phyloP scores from a whole-genome alignment of 441 rosid species.

The Geranium incanum region DNA sequence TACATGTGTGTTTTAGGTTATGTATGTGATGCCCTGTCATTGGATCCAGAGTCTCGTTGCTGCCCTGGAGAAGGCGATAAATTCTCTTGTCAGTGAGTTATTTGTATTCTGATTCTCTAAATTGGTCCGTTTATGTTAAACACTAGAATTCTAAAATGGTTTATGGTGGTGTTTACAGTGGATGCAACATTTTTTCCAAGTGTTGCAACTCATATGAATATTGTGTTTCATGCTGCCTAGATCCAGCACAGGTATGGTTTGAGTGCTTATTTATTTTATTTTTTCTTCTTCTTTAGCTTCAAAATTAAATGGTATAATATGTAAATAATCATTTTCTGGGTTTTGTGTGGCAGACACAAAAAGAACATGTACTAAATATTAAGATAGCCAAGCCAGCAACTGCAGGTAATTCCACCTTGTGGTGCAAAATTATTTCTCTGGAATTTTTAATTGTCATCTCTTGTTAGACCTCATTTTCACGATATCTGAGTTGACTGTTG shows the following conservation, averaged over 20 bases:
- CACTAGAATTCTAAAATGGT: slow-evolving; percentile 14
- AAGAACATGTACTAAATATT: slow-evolving; percentile 48
- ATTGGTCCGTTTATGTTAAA: slow-evolving; percentile 12
- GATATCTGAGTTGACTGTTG: not conserved
- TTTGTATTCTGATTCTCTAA: slow-evolving; percentile 15
- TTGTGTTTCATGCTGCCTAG: slow-evolving; percentile 87
- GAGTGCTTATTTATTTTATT: slow-evolving; percentile 6
- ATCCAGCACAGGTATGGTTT: slow-evolving; percentile 59
- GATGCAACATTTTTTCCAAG: slow-evolving; percentile 72
- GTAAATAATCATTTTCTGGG: slow-evolving; percentile 18
- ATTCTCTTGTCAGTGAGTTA: slow-evolving; percentile 92
- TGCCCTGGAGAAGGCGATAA: slow-evolving; percentile 77
- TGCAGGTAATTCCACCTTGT: slow-evolving; percentile 43
- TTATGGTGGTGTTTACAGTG: slow-evolving; percentile 35
- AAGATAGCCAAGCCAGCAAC: slow-evolving; percentile 76
- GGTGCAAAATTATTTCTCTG: not conserved
- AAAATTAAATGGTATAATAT: slow-evolving; percentile 9
- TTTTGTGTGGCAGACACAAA: slow-evolving; percentile 41
- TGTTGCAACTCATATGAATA: slow-evolving; percentile 85
- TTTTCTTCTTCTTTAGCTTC: slow-evolving; percentile 10
- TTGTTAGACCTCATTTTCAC: not conserved
- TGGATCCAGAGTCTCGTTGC: slow-evolving; percentile 73
- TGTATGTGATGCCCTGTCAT: slow-evolving; percentile 76
- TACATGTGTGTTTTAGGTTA: slow-evolving; percentile 44
- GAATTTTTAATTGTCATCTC: not conserved